A percentile compares a stretch with the other conserved stretches of the same genome.
Conservation (phyloP, 1,284 basidiomycete genomes). For the Rhodotorula sp. region DNA sequence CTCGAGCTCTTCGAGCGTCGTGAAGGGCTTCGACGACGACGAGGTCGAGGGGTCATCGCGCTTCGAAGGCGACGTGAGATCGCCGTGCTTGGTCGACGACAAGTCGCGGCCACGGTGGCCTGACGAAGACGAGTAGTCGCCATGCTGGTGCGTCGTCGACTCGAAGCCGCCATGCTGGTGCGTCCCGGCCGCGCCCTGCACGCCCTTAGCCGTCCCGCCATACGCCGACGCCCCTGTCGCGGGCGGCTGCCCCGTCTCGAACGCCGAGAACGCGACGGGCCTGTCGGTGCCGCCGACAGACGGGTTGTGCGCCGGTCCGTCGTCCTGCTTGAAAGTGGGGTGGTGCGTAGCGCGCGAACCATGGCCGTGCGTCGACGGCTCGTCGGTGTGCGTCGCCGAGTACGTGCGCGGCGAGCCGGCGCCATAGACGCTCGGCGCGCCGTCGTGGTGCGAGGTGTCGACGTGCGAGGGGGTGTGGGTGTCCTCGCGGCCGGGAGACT, state of each 20-base stretch:
- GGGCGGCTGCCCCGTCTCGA: neutral
- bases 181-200: neutral
- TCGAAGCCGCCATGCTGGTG: neutral
- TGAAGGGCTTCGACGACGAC: neutral
- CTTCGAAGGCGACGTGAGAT: neutral
- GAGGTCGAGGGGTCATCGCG: neutral
- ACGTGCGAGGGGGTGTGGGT: conserved; percentile 3
- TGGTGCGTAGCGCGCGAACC: neutral
- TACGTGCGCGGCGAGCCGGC: neutral
- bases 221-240: neutral
- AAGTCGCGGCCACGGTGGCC: no score
- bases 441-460: neutral
- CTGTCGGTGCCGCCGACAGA: neutral
- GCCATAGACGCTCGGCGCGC: neutral
- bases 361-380: neutral
- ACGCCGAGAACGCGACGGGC: neutral
- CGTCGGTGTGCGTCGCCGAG: neutral
- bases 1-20: no score
- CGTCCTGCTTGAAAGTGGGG: neutral
- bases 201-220: neutral
- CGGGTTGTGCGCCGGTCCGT: neutral
- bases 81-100: neutral
- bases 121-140: no score
- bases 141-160: neutral
- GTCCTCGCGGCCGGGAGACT: neutral